phyloP scores from a whole-genome alignment of 2,329 filamentous ascomycete species.

The Colletotrichum musae region DNA sequence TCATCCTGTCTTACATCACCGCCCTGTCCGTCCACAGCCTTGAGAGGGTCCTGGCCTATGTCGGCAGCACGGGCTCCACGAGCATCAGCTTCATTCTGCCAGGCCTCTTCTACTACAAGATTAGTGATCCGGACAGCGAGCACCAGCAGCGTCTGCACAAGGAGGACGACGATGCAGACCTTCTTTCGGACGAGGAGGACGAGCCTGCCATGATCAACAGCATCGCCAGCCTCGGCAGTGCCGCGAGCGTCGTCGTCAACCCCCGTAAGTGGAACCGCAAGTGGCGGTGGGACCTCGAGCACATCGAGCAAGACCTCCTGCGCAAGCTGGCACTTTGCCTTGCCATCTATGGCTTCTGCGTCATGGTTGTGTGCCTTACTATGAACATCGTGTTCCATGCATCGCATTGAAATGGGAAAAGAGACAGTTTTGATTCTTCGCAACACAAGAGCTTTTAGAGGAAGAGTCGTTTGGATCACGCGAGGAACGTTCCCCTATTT shows the following conservation, averaged over 20 bases:
- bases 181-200: conserved; percentile 63
- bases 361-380: conserved; percentile 90
- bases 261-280: conserved; percentile 65
- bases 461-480: conserved; percentile 22
- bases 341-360: conserved; percentile 85
- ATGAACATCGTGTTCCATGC: conserved; percentile 87
- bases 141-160: conserved; percentile 91
- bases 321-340: conserved; percentile 82
- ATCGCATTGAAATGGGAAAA: conserved; percentile 63
- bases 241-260: conserved; percentile 53
- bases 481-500: neutral
- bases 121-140: conserved; percentile 88
- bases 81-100: conserved; percentile 98
- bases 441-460: conserved; percentile 19
- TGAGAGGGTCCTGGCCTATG: conserved; percentile 93
- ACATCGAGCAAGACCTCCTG: conserved; percentile 76
- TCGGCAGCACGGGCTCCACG: conserved; percentile 93
- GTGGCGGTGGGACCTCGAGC: conserved; percentile 73
- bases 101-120: conserved; percentile 98
- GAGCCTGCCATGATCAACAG: conserved; percentile 60
- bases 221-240: conserved; percentile 61
- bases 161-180: conserved; percentile 88
- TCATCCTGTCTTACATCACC: conserved; percentile 87
- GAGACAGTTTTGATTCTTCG: neutral
- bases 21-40: conserved; percentile 93